phyloP scores from a whole-genome alignment of 2,329 filamentous ascomycete genomes.

The Arthrocladium fulminans region DNA sequence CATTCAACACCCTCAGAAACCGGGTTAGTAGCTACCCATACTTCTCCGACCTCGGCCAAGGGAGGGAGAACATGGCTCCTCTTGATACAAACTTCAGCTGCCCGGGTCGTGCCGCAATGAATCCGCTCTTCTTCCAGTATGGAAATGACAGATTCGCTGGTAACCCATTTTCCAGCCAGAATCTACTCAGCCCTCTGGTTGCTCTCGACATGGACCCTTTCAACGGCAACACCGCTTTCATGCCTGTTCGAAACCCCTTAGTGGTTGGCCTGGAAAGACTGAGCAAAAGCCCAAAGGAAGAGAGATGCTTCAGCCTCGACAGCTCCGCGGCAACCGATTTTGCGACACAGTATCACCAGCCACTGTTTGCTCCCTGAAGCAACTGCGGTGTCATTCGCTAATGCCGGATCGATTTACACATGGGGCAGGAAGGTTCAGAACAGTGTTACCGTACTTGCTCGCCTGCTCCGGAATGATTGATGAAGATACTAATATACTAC shows the following conservation, averaged over 20 bases:
- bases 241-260: constrained; percentile 3
- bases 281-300: neutral
- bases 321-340: neutral
- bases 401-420: neutral
- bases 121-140: constrained; percentile 8
- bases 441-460: constrained; percentile 7
- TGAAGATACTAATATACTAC: constrained; percentile 6
- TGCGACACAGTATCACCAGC: constrained; percentile 3
- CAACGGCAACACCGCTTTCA: constrained; percentile 1
- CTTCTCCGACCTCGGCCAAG: constrained; percentile 11
- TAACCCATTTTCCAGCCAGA: neutral
- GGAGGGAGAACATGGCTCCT: constrained; percentile 16
- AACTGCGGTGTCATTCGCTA: neutral
- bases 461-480: constrained; percentile 1
- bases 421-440: neutral
- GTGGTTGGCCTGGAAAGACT: constrained; percentile 1
- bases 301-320: neutral
- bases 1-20: constrained; percentile 10
- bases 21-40: constrained; percentile 10
- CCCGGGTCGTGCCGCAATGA: neutral
- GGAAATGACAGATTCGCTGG: neutral
- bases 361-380: constrained; percentile 8
- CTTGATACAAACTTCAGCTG: neutral
- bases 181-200: neutral
- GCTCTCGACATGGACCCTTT: neutral